Base-by-base conservation (phyloP, 2,329 filamentous ascomycete genomes). In the Sarocladium strictum region DNA sequence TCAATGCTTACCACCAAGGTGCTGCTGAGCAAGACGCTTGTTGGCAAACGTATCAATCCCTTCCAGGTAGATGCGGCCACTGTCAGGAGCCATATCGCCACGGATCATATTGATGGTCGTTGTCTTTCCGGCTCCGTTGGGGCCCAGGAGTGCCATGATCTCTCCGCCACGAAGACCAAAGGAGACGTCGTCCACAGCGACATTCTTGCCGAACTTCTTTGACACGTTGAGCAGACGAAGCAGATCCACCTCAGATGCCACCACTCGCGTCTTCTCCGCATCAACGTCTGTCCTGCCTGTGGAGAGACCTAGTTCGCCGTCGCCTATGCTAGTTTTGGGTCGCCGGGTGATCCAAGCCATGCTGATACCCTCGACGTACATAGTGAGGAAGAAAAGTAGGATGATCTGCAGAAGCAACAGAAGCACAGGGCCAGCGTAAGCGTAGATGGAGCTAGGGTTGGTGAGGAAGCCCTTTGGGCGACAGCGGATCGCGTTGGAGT, bases 111-210 rank as follows among this genome's bases (percentile, higher is more conserved):
- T 88, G 62, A 95, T 93, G 1, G 87, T 91, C 0, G 89, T 94
- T 0, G 85, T 89, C 64, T 96, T 96, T 53, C 90, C 90, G 1
- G 90, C 90, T 12, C 90, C 90, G 64, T 95, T 95, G 5, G 90
- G 89, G 0, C 90, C 90, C 2, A 96, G 78, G 0, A 96, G 76
- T 0, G 89, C 89, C 66, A 93, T 93, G 0, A 93, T 86, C 65
- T 94, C 85, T 53, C 87, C 84, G 54, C 80, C 80, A 11, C 81
- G 78, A 10, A 95, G 84, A 17, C 86, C 85, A 60, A 95, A 93
- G 0, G 86, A 87, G 23, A 92, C 80, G 63, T 95, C 86, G 60
- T 93, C 83, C 12, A 95, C 89, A 4, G 89, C 90, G 2, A 83
- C 79, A 60, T 85, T 84, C 55, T 76, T 76, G 10, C 83, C 81